Evolutionary conservation across 2,329 filamentous ascomycete genomes (phyloP).

Genomic region (Ceratocystis colombiana): DNA sequence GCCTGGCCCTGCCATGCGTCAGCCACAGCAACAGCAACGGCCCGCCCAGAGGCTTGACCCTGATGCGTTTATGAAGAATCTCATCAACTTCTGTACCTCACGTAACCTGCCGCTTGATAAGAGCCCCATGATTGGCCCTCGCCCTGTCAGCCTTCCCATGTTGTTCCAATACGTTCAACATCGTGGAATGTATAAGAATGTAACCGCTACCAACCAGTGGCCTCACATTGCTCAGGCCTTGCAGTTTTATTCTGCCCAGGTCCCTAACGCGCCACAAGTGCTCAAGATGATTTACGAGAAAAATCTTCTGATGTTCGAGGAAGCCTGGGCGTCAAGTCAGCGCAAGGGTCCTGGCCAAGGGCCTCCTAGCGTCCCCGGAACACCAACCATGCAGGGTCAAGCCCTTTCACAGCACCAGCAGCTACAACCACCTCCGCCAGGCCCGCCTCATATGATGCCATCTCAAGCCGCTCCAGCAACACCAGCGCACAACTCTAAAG

Average conservation of each 20-base stretch:
- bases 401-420: slow-evolving; percentile 31
- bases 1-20: slow-evolving; percentile 38
- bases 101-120: slow-evolving; percentile 64
- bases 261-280: slow-evolving; percentile 57
- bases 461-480: slow-evolving; percentile 26
- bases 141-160: slow-evolving; percentile 61
- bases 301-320: slow-evolving; percentile 69
- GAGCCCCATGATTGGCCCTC: slow-evolving; percentile 62
- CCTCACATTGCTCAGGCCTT: slow-evolving; percentile 56
- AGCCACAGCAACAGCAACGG: slow-evolving; percentile 42
- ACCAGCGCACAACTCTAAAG: slow-evolving; percentile 4
- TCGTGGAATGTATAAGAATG: slow-evolving; percentile 67
- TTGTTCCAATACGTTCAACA: slow-evolving; percentile 65
- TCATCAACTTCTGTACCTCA: slow-evolving; percentile 66
- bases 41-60: slow-evolving; percentile 42
- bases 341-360: slow-evolving; percentile 31
- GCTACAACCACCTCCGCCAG: slow-evolving; percentile 31
- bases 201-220: slow-evolving; percentile 65
- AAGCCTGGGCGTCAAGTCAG: slow-evolving; percentile 49
- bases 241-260: slow-evolving; percentile 51
- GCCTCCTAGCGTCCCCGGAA: slow-evolving; percentile 19
- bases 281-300: slow-evolving; percentile 64
- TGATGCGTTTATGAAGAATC: slow-evolving; percentile 64
- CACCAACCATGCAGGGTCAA: slow-evolving; percentile 31
- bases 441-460: slow-evolving; percentile 35